phyloP scores from a whole-genome alignment of 2,329 filamentous ascomycete genomes.

The Setomelanomma holmii region DNA sequence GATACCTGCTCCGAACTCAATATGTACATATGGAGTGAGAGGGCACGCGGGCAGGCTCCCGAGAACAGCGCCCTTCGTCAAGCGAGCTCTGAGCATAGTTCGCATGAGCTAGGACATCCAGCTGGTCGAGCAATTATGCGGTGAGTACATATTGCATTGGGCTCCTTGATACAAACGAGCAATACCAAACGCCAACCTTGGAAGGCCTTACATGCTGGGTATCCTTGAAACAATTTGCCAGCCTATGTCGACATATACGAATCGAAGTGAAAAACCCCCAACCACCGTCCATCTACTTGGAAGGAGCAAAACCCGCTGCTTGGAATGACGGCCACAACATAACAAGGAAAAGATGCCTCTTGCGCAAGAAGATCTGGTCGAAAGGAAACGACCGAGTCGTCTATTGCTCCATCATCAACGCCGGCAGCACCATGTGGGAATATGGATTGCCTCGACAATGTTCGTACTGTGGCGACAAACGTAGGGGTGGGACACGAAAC shows the following conservation, averaged over 20 bases:
- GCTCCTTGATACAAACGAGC: neutral
- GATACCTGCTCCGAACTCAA: neutral
- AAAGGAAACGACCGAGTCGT: neutral
- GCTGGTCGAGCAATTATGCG: neutral
- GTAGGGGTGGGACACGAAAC: slow-evolving; percentile 34
- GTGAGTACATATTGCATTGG: neutral
- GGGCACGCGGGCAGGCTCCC: neutral
- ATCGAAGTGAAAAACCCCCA: neutral
- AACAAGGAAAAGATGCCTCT: neutral
- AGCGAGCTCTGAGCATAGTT: neutral
- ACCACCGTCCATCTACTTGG: too few relatives aligned
- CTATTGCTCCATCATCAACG: slow-evolving; percentile 5
- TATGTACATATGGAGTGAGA: neutral
- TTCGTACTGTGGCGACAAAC: slow-evolving; percentile 38
- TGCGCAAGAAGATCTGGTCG: neutral
- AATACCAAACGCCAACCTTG: neutral
- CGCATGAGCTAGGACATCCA: neutral
- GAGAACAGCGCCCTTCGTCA: neutral
- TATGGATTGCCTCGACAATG: slow-evolving; percentile 36
- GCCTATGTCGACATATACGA: neutral
- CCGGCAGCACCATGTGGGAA: slow-evolving; percentile 17
- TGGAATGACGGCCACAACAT: too few relatives aligned
- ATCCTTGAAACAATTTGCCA: slow-evolving; percentile 1
- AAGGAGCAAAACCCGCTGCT: too few relatives aligned
- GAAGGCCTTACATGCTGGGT: neutral